These are phyloP conservation scores for Chaetothyriales sp. DNA, from an alignment of 2,329 filamentous ascomycete species.

Conservation along the genomic window DNA sequence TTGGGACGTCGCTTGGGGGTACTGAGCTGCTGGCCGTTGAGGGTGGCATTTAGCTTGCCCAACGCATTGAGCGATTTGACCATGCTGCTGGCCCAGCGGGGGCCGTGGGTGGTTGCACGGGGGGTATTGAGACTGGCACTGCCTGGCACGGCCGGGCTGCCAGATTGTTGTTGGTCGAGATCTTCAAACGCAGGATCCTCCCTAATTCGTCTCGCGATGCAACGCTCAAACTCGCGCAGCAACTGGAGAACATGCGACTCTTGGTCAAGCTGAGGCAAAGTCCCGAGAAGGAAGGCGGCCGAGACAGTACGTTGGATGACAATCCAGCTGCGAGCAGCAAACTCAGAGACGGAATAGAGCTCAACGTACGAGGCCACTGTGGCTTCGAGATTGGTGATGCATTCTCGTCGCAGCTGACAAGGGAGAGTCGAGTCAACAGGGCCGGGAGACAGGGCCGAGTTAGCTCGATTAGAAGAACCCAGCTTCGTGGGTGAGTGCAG, in stretches of 20 bases:
- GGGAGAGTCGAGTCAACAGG: slow-evolving; percentile 7
- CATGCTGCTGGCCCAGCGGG: slow-evolving; percentile 32
- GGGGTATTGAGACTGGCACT: slow-evolving; percentile 5
- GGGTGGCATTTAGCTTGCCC: slow-evolving; percentile 30
- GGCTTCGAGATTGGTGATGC: slow-evolving; percentile 39
- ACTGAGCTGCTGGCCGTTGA: slow-evolving; percentile 17
- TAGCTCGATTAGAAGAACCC: slow-evolving; percentile 6
- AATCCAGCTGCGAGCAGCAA: slow-evolving; percentile 33
- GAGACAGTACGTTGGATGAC: slow-evolving; percentile 33
- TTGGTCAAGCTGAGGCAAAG: slow-evolving; percentile 30
- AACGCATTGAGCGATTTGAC: slow-evolving; percentile 31
- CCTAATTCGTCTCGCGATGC: slow-evolving; percentile 29
- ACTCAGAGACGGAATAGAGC: slow-evolving; percentile 30
- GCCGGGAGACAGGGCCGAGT: slow-evolving; percentile 4
- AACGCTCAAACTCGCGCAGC: slow-evolving; percentile 28
- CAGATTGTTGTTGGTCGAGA: slow-evolving; percentile 5
- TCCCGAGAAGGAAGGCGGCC: slow-evolving; percentile 32
- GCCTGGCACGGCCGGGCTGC: slow-evolving; percentile 9
- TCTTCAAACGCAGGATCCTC: slow-evolving; percentile 13
- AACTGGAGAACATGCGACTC: slow-evolving; percentile 27
- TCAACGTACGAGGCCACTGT: slow-evolving; percentile 48
- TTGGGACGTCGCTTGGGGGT: slow-evolving; percentile 6
- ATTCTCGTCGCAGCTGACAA: slow-evolving; percentile 34
- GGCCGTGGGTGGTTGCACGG: slow-evolving; percentile 9
- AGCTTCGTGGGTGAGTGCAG: slow-evolving; percentile 10